Evolutionary conservation across 306 rosid species (phyloP), one percentile per base, ranked within the genome.

Genomic region (Pterocarpus santalinus): DNA sequence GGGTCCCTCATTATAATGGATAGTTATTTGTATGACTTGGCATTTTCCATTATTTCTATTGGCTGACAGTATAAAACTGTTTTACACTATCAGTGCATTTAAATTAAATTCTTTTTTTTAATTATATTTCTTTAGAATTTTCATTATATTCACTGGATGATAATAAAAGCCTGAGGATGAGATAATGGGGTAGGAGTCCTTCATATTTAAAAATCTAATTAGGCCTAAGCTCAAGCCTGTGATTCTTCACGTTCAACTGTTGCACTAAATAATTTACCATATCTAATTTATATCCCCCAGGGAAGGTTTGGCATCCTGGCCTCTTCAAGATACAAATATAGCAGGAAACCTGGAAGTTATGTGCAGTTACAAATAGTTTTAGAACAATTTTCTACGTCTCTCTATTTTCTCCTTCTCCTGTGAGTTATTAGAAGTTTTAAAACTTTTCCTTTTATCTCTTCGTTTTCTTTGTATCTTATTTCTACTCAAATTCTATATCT

Each of bases 91-190:
- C n/a, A n/a, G n/a, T n/a, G n/a, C n/a, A n/a, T n/a, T n/a, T n/a
- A n/a, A n/a, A n/a, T n/a, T n/a, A n/a, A n/a, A n/a, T n/a, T n/a
- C n/a, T 12, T 58, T 15, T 78, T 43, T 43, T 7, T 12, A 52
- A 55, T 78, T 65, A 44, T 30, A 67, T 61, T 69, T 22, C 28
- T 78, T 69, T 68, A 35, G 36, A 41, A 17, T 79, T 79, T 71
- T 76, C 61, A 52, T 69, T 81, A 46, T 39, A 74, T 13, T 77
- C 33, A 75, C 51, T 52, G n/a, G 71, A 73, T 83, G 79, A 65
- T 36, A 67, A 35, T 73, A 55, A 69, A 85, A 64, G 69, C 63
- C 17, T 28, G 75, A 80, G 81, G 75, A 62, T 74, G 60, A 34
- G 36, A 61, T 65, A 53, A 80, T 51, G 41, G 74, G 83, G 38